Percentiles rank a stretch among this genome's conserved stretches.
Evolutionary conservation across 2,329 filamentous ascomycete species (phyloP).

Genomic region (Ilyonectria robusta): DNA sequence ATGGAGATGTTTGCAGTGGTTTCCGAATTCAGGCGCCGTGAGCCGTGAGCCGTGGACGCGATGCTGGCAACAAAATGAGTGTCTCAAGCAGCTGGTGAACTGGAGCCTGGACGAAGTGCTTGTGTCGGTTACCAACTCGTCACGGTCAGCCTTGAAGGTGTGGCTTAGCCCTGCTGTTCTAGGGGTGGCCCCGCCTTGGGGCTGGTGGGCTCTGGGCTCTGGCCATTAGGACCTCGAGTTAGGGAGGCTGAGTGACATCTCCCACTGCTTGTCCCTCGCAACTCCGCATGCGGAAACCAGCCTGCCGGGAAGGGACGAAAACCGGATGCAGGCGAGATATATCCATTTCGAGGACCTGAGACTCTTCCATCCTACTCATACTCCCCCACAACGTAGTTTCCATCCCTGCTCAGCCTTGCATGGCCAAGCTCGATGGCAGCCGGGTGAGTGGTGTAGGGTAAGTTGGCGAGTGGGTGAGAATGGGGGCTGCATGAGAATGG

Average conservation of each 20-base stretch:
- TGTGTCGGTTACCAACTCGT: constrained; percentile 43
- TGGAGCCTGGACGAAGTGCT: constrained; percentile 47
- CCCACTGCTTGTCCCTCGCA: background rate
- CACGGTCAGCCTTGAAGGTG: constrained; percentile 50
- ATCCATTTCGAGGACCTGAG: background rate
- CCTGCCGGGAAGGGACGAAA: background rate
- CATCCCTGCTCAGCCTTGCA: constrained; percentile 9
- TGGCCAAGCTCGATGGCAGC: background rate
- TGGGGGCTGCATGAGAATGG: background rate
- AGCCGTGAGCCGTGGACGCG: constrained; percentile 5
- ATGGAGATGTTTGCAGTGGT: constrained; percentile 1
- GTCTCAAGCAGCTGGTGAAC: constrained; percentile 42
- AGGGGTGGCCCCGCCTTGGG: constrained; percentile 41
- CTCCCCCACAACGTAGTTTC: background rate
- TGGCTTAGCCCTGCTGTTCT: constrained; percentile 44
- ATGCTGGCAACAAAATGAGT: constrained; percentile 32
- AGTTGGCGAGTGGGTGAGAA: too few relatives aligned
- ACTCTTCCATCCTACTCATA: background rate
- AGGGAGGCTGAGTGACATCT: constrained; percentile 39
- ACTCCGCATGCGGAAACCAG: background rate
- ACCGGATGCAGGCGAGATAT: background rate
- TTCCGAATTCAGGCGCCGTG: constrained; percentile 1
- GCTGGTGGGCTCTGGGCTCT: constrained; percentile 27
- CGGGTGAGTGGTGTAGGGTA: constrained; percentile 14
- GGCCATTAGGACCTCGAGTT: constrained; percentile 41